A percentile compares a stretch with the other conserved stretches of the same genome.
Evolutionary conservation across 1,284 basidiomycete species (phyloP).

Genomic region (Afroboletus lepidellus): DNA sequence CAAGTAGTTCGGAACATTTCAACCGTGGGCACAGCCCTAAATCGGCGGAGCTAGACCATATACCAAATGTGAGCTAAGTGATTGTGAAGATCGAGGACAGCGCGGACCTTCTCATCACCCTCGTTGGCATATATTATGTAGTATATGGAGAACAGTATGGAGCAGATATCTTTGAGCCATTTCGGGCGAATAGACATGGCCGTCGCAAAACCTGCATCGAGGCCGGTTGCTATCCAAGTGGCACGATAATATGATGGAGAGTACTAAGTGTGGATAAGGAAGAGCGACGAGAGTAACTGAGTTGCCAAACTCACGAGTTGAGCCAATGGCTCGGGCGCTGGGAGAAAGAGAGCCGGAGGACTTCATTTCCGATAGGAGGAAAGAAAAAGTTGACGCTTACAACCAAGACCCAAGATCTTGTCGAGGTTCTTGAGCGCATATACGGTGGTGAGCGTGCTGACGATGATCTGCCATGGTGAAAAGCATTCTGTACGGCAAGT

Average conservation of each 20-base stretch:
- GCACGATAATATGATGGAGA: conserved; percentile 92
- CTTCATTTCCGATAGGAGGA: conserved; percentile 2
- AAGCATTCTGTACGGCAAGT: conserved; percentile 60
- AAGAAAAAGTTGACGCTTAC: conserved; percentile 46
- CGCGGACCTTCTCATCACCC: conserved; percentile 86
- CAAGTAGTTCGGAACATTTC: conserved; percentile 95
- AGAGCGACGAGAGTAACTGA: background rate
- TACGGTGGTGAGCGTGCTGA: conserved; percentile 80
- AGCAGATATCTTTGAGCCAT: conserved; percentile 87
- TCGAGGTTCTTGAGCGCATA: conserved; percentile 89
- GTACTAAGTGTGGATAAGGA: conserved; percentile 55
- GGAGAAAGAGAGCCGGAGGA: background rate
- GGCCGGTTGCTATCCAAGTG: conserved; percentile 91
- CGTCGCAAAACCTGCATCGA: conserved; percentile 97
- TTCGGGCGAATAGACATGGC: conserved; percentile 92
- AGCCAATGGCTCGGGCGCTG: conserved; percentile 92
- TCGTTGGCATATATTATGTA: conserved; percentile 94
- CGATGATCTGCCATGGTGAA: conserved; percentile 93
- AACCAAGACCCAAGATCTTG: conserved; percentile 79
- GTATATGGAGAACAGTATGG: conserved; percentile 83
- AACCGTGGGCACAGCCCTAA: conserved; percentile 89
- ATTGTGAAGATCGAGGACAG: background rate
- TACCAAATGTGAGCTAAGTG: background rate
- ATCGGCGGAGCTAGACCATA: conserved; percentile 74
- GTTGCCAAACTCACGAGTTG: conserved; percentile 59